These are phyloP conservation scores for Venturia oleaginea DNA, from an alignment of 2,329 filamentous ascomycete genomes.

Conservation along the genomic window DNA sequence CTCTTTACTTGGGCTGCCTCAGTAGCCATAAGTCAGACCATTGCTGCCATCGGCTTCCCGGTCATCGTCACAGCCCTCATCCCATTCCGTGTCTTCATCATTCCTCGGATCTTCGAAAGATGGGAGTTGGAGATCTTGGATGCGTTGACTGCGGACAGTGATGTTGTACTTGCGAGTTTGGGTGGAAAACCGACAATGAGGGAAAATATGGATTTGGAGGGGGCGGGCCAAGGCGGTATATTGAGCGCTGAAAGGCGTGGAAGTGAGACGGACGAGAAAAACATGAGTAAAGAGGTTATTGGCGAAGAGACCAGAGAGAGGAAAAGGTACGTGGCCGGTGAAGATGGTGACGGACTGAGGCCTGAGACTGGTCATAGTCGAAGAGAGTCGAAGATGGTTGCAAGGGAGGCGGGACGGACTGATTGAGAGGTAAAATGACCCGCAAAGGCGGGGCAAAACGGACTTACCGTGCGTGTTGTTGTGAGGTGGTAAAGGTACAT, in stretches of 20 bases:
- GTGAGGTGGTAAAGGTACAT: neutral
- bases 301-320: neutral
- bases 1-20: conserved; percentile 42
- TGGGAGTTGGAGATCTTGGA: conserved; percentile 44
- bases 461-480: neutral
- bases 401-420: neutral
- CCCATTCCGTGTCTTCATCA: conserved; percentile 40
- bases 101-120: conserved; percentile 43
- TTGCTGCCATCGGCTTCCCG: conserved; percentile 51
- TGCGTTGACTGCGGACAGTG: conserved; percentile 34
- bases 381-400: neutral
- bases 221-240: neutral
- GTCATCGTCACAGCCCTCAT: conserved; percentile 49
- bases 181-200: conserved; percentile 9
- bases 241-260: neutral
- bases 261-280: neutral
- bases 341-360: neutral
- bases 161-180: conserved; percentile 11
- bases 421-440: neutral
- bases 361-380: neutral
- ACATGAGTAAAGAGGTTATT: too few species aligned
- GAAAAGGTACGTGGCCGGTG: neutral
- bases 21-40: conserved; percentile 51
- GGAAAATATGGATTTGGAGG: neutral
- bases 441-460: neutral